phyloP scores from a whole-genome alignment of 345 rosid genomes.

The Rubroshorea leprosula region DNA sequence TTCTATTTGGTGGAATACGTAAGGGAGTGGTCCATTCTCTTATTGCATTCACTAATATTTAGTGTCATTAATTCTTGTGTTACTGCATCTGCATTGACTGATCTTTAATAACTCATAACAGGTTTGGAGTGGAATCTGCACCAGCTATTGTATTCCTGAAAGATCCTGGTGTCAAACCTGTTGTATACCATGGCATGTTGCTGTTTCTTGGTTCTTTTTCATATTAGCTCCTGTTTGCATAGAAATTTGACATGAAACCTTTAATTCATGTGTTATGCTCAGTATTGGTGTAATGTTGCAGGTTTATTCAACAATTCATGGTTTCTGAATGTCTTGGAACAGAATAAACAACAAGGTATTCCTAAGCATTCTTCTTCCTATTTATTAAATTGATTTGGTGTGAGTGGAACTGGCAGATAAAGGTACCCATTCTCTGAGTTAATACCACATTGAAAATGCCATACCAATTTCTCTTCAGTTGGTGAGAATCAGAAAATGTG shows the following conservation, averaged over 20 bases:
- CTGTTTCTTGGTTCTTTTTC: conserved; percentile 17
- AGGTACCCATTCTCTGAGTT: not conserved
- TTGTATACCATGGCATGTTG: conserved; percentile 72
- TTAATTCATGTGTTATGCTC: conserved; percentile 13
- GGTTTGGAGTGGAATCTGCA: conserved; percentile 92
- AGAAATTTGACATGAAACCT: conserved; percentile 3
- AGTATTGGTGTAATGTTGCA: conserved; percentile 32
- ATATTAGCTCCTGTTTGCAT: conserved; percentile 9
- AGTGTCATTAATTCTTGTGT: not conserved
- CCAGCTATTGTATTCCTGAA: conserved; percentile 84
- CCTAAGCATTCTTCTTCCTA: not conserved
- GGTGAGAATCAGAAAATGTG: not conserved
- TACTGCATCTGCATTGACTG: conserved; percentile 13
- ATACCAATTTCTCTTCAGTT: not conserved
- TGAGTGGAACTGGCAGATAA: not conserved
- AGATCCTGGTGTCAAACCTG: conserved; percentile 83
- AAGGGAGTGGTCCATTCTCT: conserved; percentile 16
- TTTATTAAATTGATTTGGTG: not conserved
- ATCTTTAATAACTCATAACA: conserved; percentile 29
- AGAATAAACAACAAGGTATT: conserved; percentile 73
- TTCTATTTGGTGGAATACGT: conserved; percentile 92
- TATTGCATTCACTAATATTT: not conserved
- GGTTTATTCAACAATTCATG: conserved; percentile 66
- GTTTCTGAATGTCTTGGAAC: conserved; percentile 67
- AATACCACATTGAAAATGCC: conserved; percentile 2